Conservation (phyloP, 2,329 filamentous ascomycete genomes). For the Aspergillus calidoustus region DNA sequence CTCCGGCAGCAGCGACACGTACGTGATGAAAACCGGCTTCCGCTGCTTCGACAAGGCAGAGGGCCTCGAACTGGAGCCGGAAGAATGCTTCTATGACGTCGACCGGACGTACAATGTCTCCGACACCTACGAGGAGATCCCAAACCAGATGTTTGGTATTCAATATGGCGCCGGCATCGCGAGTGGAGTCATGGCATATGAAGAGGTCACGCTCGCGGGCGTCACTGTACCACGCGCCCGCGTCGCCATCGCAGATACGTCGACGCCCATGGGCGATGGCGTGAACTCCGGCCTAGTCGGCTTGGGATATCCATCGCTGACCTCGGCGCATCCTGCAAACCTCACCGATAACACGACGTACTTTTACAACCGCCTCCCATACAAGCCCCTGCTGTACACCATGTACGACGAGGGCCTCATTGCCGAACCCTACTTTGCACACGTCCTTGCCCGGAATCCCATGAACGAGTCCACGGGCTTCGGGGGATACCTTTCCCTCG, state of each 20-base stretch:
- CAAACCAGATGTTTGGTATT: constrained; percentile 28
- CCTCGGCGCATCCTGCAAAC: neutral
- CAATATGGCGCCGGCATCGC: constrained; percentile 32
- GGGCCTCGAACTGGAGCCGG: neutral
- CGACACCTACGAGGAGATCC: constrained; percentile 24
- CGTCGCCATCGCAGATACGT: constrained; percentile 52
- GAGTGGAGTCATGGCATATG: constrained; percentile 29
- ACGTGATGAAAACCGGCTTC: constrained; percentile 44
- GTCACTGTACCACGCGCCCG: constrained; percentile 44
- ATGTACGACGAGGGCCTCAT: constrained; percentile 53
- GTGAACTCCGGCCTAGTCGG: constrained; percentile 32
- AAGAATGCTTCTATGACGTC: constrained; percentile 26
- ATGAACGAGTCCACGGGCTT: constrained; percentile 25
- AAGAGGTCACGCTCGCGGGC: constrained; percentile 29
- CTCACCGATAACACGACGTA: constrained; percentile 7
- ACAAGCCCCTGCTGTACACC: constrained; percentile 57
- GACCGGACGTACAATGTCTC: constrained; percentile 30
- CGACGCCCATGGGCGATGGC: constrained; percentile 51
- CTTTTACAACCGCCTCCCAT: constrained; percentile 35
- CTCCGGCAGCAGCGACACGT: constrained; percentile 55
- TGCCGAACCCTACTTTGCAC: constrained; percentile 50
- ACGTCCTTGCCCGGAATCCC: constrained; percentile 50
- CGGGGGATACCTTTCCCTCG: constrained; percentile 55
- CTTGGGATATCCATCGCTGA: constrained; percentile 6
- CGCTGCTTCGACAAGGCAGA: constrained; percentile 36